Conservation (phyloP, 495 filamentous ascomycete genomes). For the Aspergillus taichungensis region DNA sequence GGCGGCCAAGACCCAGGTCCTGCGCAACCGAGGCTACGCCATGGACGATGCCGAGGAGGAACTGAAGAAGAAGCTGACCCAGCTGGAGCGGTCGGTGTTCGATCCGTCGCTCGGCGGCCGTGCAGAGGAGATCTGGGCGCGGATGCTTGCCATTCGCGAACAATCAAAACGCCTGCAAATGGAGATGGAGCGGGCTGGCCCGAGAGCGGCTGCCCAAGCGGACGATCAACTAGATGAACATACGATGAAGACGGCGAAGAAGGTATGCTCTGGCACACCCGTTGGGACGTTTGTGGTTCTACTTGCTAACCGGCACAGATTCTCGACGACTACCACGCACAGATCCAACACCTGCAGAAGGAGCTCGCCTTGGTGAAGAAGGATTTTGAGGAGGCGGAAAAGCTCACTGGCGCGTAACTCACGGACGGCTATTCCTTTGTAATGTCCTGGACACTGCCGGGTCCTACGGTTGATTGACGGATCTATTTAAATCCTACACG, state of each 20-base stretch:
- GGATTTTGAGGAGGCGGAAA: conserved; percentile 72
- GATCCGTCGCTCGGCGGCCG: conserved; percentile 79
- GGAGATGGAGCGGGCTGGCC: conserved; percentile 62
- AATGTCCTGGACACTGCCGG: neutral
- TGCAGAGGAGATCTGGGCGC: conserved; percentile 93
- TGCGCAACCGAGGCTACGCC: conserved; percentile 87
- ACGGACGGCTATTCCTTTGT: neutral
- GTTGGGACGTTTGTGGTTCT: neutral
- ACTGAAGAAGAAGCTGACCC: conserved; percentile 71
- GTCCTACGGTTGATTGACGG: conserved; percentile 6
- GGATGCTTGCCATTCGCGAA: conserved; percentile 78
- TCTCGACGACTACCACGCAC: conserved; percentile 79
- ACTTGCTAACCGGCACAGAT: conserved; percentile 49
- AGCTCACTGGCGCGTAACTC: conserved; percentile 15
- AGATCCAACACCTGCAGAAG: conserved; percentile 76
- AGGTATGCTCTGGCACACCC: conserved; percentile 47
- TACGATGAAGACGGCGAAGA: conserved; percentile 69
- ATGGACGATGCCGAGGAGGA: conserved; percentile 87
- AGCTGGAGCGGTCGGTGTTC: conserved; percentile 63
- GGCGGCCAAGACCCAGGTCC: conserved; percentile 83
- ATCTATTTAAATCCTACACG: conserved; percentile 1
- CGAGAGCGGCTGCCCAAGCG: conserved; percentile 35
- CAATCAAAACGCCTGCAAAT: conserved; percentile 67
- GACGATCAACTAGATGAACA: conserved; percentile 63
- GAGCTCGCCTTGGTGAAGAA: conserved; percentile 69